Conservation (phyloP, 305 asterid genomes). For the Fraxinus paxiana region DNA sequence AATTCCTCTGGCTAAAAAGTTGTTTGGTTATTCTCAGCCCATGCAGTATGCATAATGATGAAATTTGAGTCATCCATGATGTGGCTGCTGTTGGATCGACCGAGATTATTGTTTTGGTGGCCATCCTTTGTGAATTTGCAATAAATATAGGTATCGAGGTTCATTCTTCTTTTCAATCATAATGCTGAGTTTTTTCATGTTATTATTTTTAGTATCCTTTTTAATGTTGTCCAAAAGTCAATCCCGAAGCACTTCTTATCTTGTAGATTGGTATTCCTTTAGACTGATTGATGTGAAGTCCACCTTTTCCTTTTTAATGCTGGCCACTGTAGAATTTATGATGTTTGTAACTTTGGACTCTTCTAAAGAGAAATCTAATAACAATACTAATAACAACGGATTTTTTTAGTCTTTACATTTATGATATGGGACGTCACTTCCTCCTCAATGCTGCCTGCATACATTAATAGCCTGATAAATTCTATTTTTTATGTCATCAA, state of each 20-base stretch:
- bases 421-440: background rate
- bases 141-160: conserved; percentile 40
- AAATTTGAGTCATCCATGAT: conserved; percentile 21
- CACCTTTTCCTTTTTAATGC: background rate
- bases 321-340: background rate
- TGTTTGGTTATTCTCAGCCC: conserved; percentile 55
- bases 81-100: conserved; percentile 17
- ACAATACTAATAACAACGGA: background rate
- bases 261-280: background rate
- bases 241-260: background rate
- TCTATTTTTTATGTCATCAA: background rate
- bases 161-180: background rate
- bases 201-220: background rate
- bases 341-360: background rate
- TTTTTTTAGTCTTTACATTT: background rate
- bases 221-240: background rate
- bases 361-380: background rate
- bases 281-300: background rate
- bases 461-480: background rate
- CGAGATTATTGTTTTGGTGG: conserved; percentile 28
- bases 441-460: background rate
- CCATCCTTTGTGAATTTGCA: conserved; percentile 30
- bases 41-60: conserved; percentile 42
- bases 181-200: background rate
- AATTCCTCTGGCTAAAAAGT: conserved; percentile 62